Percentiles rank a stretch among this genome's conserved stretches.
Conservation (phyloP, 2,329 filamentous ascomycete genomes). For the Neofusicoccum sp. region DNA sequence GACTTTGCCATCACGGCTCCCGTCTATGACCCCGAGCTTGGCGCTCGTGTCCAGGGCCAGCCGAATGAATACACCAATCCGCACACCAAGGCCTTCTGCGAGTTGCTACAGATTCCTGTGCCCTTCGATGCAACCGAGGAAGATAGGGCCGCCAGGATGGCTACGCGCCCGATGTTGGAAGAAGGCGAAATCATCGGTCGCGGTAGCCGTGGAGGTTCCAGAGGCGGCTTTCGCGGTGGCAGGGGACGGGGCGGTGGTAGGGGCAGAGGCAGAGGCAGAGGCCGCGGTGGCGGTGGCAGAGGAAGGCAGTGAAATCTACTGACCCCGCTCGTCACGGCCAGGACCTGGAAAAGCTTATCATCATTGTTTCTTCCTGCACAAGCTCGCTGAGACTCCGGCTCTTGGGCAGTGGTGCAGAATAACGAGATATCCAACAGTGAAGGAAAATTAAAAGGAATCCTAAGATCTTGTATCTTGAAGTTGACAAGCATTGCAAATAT, state of each 20-base stretch:
- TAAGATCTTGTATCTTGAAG: no score
- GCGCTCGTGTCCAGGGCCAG: constrained; percentile 59
- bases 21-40: constrained; percentile 58
- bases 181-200: constrained; percentile 14
- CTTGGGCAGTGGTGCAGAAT: no score
- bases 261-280: constrained; percentile 26
- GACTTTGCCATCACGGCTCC: constrained; percentile 79
- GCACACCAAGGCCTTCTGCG: constrained; percentile 80
- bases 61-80: constrained; percentile 82
- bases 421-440: no score
- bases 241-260: constrained; percentile 23
- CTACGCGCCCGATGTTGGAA: constrained; percentile 49
- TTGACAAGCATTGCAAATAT: no score
- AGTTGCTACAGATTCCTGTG: constrained; percentile 73
- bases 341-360: not conserved
- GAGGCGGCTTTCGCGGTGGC: constrained; percentile 23
- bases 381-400: no score
- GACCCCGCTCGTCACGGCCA: not conserved
- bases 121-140: constrained; percentile 70
- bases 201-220: constrained; percentile 22
- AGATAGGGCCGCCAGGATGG: constrained; percentile 56
- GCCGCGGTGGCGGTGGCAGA: not conserved
- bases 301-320: not conserved
- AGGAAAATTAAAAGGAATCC: no score
- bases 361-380: not conserved